phyloP scores from a whole-genome alignment of 805 yeast species.

The Saturnispora hagleri region DNA sequence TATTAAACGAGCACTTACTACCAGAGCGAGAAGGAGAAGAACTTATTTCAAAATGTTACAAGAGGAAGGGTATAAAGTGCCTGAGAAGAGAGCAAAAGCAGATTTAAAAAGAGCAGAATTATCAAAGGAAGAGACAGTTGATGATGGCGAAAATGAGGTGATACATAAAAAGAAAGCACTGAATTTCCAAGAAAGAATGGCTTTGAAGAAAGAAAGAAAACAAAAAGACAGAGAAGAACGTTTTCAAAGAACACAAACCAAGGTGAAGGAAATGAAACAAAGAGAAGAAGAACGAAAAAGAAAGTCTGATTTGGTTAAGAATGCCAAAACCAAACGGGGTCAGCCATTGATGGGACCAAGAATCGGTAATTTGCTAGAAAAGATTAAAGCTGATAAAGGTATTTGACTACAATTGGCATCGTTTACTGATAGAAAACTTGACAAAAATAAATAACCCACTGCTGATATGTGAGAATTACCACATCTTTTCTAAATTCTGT shows the following conservation, averaged over 20 bases:
- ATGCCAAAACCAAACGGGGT: constrained; percentile 56
- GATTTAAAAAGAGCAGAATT: constrained; percentile 12
- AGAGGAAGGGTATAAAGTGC: constrained; percentile 53
- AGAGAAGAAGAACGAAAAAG: constrained; percentile 36
- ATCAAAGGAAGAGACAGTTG: constrained; percentile 1
- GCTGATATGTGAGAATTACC: too few relatives aligned
- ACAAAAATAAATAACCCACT: background rate
- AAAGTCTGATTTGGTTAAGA: constrained; percentile 34
- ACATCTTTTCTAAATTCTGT: background rate
- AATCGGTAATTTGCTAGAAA: constrained; percentile 66
- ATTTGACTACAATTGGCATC: background rate
- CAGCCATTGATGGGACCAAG: constrained; percentile 92
- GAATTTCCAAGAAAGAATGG: constrained; percentile 38
- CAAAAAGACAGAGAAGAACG: constrained; percentile 33
- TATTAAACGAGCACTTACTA: constrained; percentile 67
- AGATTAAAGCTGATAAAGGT: constrained; percentile 40
- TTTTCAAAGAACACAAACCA: constrained; percentile 31
- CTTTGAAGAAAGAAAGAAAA: constrained; percentile 38
- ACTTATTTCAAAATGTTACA: constrained; percentile 72
- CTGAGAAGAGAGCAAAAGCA: constrained; percentile 27
- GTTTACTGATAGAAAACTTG: background rate
- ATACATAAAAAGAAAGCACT: constrained; percentile 28
- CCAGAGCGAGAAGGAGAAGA: constrained; percentile 73
- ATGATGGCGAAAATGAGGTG: constrained; percentile 13
- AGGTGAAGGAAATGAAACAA: constrained; percentile 26